Percentiles rank a stretch among this genome's conserved stretches.
Conservation (phyloP, 495 filamentous ascomycete genomes). For the Clohesyomyces aquaticus region DNA sequence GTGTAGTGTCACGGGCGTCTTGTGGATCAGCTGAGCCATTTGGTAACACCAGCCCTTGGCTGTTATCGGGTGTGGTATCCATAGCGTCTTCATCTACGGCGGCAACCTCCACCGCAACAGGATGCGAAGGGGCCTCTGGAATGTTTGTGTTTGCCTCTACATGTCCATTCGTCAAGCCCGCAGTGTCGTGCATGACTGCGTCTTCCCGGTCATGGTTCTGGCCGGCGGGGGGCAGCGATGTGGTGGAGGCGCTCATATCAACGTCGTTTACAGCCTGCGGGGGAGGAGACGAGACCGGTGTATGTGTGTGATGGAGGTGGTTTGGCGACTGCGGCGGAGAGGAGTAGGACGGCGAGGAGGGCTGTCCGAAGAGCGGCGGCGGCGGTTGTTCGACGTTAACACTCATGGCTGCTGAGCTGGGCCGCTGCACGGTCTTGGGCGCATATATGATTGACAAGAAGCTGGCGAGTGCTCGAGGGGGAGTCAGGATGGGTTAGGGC, state of each 20-base stretch:
- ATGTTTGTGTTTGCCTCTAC: constrained; percentile 2
- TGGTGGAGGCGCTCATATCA: constrained; percentile 42
- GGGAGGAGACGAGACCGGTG: constrained; percentile 29
- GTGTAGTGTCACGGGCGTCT: constrained; percentile 12
- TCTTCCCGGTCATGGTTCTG: constrained; percentile 45
- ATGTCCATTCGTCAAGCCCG: constrained; percentile 32
- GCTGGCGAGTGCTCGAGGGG: not conserved
- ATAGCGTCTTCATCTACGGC: constrained; percentile 40
- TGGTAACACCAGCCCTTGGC: constrained; percentile 27
- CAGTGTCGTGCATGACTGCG: constrained; percentile 33
- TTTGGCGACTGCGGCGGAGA: constrained; percentile 33
- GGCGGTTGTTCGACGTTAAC: constrained; percentile 40
- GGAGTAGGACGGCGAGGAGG: constrained; percentile 32
- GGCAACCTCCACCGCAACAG: constrained; percentile 30
- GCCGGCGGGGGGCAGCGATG: constrained; percentile 33
- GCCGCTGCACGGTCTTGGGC: not conserved
- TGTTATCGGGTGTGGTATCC: constrained; percentile 39
- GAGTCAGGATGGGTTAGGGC: not conserved
- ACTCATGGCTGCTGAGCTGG: constrained; percentile 34
- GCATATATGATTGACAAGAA: constrained; percentile 13
- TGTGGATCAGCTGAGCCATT: constrained; percentile 31
- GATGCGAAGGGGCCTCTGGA: not conserved
- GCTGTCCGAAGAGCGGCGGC: constrained; percentile 38
- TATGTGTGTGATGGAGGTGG: constrained; percentile 31
- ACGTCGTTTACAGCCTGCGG: constrained; percentile 37